Conservation (phyloP, 139 green algal species). For the Chlorella sp. region DNA sequence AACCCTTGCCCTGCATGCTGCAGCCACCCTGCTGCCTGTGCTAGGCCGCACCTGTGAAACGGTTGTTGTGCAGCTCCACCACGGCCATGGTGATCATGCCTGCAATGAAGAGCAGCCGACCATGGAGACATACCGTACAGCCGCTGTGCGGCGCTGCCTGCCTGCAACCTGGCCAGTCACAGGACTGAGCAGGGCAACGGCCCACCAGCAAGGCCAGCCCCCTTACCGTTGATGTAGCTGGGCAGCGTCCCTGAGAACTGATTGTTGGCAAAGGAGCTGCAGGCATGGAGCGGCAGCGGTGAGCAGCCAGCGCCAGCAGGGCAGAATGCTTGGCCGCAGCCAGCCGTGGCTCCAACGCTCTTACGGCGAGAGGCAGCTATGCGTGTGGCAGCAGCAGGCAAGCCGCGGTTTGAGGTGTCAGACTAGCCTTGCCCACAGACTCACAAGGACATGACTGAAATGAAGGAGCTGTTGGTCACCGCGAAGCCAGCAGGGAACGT, state of each 20-base stretch:
- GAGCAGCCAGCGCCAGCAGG: slow-evolving; percentile 29
- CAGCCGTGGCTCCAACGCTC: no score
- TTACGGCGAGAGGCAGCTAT: no score
- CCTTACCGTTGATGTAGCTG: slow-evolving; percentile 9
- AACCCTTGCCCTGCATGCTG: no score
- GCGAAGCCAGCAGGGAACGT: slow-evolving; percentile 17
- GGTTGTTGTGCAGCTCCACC: slow-evolving; percentile 34
- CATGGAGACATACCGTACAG: no score
- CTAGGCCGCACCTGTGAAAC: slow-evolving; percentile 15
- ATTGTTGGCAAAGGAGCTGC: slow-evolving; percentile 34
- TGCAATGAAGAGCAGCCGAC: no score
- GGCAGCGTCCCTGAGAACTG: slow-evolving; percentile 15
- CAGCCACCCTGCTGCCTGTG: not conserved
- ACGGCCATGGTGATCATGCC: slow-evolving; percentile 34
- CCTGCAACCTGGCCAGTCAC: no score
- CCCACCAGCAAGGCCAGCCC: no score
- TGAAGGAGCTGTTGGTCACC: slow-evolving; percentile 19
- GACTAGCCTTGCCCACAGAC: not conserved
- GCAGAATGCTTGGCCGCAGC: no score
- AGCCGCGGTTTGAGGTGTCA: no score
- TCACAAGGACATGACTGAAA: slow-evolving; percentile 26
- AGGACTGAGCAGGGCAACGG: no score
- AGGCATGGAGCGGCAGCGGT: slow-evolving; percentile 51
- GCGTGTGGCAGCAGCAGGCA: no score
- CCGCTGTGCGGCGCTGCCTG: no score